phyloP scores from a whole-genome alignment of 2,329 filamentous ascomycete genomes.

The Hirsutella minnesotensis region DNA sequence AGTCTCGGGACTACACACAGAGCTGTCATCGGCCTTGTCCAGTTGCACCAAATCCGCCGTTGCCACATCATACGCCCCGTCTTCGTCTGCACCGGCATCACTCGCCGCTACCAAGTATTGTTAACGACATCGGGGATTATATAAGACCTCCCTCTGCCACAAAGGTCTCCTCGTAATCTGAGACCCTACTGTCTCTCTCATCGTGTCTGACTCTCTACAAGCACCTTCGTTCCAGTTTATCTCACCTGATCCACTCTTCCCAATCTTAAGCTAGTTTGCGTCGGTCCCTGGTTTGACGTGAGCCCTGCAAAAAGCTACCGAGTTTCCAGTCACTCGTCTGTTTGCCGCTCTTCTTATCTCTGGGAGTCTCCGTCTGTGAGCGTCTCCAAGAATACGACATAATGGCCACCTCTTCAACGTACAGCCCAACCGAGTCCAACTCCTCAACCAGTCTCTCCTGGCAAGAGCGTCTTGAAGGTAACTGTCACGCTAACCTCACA shows the following conservation, averaged over 20 bases:
- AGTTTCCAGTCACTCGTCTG: neutral
- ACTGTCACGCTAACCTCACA: neutral
- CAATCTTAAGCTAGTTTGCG: neutral
- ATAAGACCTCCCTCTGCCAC: conserved; percentile 5
- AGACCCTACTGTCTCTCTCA: conserved; percentile 4
- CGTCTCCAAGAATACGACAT: neutral
- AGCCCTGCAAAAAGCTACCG: neutral
- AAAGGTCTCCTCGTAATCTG: conserved; percentile 2
- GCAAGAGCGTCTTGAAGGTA: conserved; percentile 48
- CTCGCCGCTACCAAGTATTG: conserved; percentile 2
- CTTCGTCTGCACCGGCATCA: conserved; percentile 1
- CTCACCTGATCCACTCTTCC: conserved; percentile 1
- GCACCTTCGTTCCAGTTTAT: neutral
- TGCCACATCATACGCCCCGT: conserved; percentile 6
- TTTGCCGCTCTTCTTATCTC: neutral
- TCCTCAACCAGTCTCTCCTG: conserved; percentile 22
- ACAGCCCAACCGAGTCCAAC: conserved; percentile 11
- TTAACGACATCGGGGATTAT: conserved; percentile 2
- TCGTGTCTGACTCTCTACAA: neutral
- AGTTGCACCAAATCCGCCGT: conserved; percentile 6
- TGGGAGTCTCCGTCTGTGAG: neutral
- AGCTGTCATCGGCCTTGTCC: conserved; percentile 2
- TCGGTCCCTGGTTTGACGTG: neutral
- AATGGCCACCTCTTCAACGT: conserved; percentile 15
- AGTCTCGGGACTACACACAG: conserved; percentile 1